Evolutionary conservation across 2,329 filamentous ascomycete species (phyloP).

Genomic region (Sporothrix brasiliensis): DNA sequence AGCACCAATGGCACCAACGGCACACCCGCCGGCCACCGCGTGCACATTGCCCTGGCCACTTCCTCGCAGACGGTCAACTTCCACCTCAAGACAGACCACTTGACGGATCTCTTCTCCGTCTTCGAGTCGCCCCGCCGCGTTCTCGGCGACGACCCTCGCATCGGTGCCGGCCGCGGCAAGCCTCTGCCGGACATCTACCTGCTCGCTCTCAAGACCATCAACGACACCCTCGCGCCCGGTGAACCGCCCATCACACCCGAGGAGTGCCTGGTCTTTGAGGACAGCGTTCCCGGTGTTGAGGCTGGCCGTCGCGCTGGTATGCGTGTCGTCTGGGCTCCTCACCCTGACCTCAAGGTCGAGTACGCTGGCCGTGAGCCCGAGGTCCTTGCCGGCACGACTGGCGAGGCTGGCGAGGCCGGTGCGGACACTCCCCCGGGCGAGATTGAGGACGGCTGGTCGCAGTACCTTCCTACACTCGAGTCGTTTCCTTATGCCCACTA

Average conservation of each 20-base stretch:
- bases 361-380: conserved; percentile 75
- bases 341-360: conserved; percentile 74
- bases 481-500: conserved; percentile 63
- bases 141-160: conserved; percentile 80
- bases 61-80: conserved; percentile 74
- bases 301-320: conserved; percentile 88
- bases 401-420: conserved; percentile 60
- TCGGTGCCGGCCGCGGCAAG: conserved; percentile 81
- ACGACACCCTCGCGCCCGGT: conserved; percentile 66
- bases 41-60: conserved; percentile 86
- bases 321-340: conserved; percentile 91
- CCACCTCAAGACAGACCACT: conserved; percentile 70
- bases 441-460: conserved; percentile 63
- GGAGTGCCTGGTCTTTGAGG: conserved; percentile 95
- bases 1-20: conserved; percentile 28
- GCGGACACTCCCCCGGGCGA: conserved; percentile 61
- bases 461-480: conserved; percentile 55
- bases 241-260: conserved; percentile 71
- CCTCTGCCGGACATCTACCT: conserved; percentile 94
- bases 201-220: conserved; percentile 81
- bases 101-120: conserved; percentile 60
- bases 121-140: conserved; percentile 75
- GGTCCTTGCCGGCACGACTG: conserved; percentile 80
- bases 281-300: conserved; percentile 91
- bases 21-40: conserved; percentile 41